Conservation (phyloP, 495 filamentous ascomycete genomes). For the Parathielavia appendiculata region DNA sequence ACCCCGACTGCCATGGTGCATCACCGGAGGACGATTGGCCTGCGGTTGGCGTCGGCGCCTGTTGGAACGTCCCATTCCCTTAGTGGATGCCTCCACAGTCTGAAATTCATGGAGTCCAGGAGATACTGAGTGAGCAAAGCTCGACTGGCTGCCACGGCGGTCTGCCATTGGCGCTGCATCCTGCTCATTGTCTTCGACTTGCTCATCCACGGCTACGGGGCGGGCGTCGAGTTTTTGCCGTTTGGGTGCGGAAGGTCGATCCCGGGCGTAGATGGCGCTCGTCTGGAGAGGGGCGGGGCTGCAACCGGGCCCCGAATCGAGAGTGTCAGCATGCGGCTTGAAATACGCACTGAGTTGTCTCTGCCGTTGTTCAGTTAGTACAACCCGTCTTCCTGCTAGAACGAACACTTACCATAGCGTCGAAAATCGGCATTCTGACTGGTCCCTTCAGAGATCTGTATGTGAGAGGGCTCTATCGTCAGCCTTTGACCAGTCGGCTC, state of each 20-base stretch:
- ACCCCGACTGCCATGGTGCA: neutral
- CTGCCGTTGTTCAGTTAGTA: slow-evolving; percentile 2
- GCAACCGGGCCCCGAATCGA: slow-evolving; percentile 7
- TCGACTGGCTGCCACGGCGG: slow-evolving; percentile 19
- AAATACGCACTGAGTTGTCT: neutral
- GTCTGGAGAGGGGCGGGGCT: neutral
- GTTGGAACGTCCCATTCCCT: neutral
- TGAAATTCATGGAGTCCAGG: slow-evolving; percentile 25
- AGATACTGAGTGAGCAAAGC: slow-evolving; percentile 12
- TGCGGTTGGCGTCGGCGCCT: slow-evolving; percentile 15
- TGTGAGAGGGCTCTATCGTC: slow-evolving; percentile 3
- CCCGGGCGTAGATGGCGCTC: neutral
- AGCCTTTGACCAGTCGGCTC: slow-evolving; percentile 2
- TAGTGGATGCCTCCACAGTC: slow-evolving; percentile 6
- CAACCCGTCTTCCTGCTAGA: neutral
- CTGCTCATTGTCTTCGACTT: slow-evolving; percentile 24
- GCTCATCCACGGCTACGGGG: neutral
- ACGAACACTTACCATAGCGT: neutral
- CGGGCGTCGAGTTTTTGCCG: slow-evolving; percentile 24
- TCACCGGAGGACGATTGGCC: neutral
- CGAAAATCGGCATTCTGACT: slow-evolving; percentile 14
- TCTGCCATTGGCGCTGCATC: slow-evolving; percentile 11
- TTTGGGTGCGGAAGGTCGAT: slow-evolving; percentile 23
- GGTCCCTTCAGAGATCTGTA: slow-evolving; percentile 23
- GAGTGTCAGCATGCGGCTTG: slow-evolving; percentile 10